Conservation (phyloP, 257 asterid species). For the Knoxia roxburghii region DNA sequence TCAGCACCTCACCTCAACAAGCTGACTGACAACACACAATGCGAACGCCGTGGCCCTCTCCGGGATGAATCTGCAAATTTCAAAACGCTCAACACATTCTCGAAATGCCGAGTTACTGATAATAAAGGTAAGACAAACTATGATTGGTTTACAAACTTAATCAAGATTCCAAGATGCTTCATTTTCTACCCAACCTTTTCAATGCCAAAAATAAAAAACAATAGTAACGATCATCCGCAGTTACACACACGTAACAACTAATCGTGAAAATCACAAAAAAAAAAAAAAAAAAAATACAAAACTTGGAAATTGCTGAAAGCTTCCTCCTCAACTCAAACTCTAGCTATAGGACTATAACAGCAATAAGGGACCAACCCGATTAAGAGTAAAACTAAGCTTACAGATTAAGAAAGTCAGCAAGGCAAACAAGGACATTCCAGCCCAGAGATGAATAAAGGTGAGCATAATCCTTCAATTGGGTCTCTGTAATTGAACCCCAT, state of each 20-base stretch:
- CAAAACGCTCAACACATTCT: background rate
- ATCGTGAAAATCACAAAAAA: background rate
- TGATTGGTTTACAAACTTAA: too few species aligned
- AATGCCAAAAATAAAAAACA: background rate
- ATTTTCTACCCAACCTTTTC: background rate
- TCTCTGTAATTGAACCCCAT: conserved; percentile 61
- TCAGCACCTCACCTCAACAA: conserved; percentile 70
- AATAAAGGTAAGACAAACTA: too few species aligned
- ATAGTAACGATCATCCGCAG: background rate
- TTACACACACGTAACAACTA: background rate
- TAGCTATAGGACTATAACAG: background rate
- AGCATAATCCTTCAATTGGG: conserved; percentile 42
- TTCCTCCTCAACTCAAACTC: background rate
- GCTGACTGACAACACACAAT: conserved; percentile 56
- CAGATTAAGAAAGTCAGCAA: conserved; percentile 77
- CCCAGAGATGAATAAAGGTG: conserved; percentile 65
- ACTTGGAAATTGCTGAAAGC: background rate
- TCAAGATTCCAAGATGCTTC: background rate
- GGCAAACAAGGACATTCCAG: conserved; percentile 73
- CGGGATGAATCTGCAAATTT: conserved; percentile 59
- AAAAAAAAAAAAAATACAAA: too few species aligned
- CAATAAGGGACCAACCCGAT: background rate
- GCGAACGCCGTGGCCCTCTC: conserved; percentile 86
- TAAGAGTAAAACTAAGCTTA: conserved; percentile 27
- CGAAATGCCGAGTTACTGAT: too few species aligned